phyloP scores from a whole-genome alignment of 2,329 filamentous ascomycete species.

The Arthrobotrys iridis region DNA sequence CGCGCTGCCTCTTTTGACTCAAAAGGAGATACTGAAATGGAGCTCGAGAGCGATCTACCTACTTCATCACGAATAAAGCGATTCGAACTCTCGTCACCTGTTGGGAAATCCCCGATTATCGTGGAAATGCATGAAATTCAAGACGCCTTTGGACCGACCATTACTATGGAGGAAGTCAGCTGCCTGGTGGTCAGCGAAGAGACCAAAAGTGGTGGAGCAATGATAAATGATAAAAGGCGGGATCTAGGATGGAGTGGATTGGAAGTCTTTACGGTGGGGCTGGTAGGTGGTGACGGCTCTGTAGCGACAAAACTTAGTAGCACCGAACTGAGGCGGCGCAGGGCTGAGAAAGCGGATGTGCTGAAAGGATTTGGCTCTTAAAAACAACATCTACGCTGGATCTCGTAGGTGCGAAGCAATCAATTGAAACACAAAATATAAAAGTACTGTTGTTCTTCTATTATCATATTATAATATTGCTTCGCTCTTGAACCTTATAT shows the following conservation, averaged over 20 bases:
- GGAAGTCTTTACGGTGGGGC: slow-evolving; percentile 87
- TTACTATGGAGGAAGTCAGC: slow-evolving; percentile 79
- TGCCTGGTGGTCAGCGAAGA: slow-evolving; percentile 88
- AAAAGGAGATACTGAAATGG: slow-evolving; percentile 64
- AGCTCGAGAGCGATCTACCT: slow-evolving; percentile 59
- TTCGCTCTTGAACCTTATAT: too few species aligned
- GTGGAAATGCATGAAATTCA: slow-evolving; percentile 85
- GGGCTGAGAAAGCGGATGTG: slow-evolving; percentile 31
- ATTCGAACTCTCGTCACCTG: slow-evolving; percentile 26
- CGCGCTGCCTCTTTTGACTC: slow-evolving; percentile 61
- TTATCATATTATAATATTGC: too few species aligned
- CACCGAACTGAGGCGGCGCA: slow-evolving; percentile 56
- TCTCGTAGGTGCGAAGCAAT: too few species aligned
- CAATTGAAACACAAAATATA: too few species aligned
- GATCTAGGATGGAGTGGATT: slow-evolving; percentile 80
- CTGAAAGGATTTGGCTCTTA: slow-evolving; percentile 43
- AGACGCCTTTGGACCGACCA: slow-evolving; percentile 89
- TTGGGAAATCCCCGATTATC: slow-evolving; percentile 62
- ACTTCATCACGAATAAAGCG: slow-evolving; percentile 35
- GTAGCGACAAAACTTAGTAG: slow-evolving; percentile 61
- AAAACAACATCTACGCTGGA: too few species aligned
- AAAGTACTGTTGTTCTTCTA: too few species aligned
- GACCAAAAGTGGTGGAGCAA: slow-evolving; percentile 81
- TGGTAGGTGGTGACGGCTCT: slow-evolving; percentile 75
- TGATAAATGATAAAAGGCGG: slow-evolving; percentile 82